These are phyloP conservation scores for Aspergillus sclerotiicarbonarius DNA, from an alignment of 495 filamentous ascomycete species.

Conservation along the genomic window DNA sequence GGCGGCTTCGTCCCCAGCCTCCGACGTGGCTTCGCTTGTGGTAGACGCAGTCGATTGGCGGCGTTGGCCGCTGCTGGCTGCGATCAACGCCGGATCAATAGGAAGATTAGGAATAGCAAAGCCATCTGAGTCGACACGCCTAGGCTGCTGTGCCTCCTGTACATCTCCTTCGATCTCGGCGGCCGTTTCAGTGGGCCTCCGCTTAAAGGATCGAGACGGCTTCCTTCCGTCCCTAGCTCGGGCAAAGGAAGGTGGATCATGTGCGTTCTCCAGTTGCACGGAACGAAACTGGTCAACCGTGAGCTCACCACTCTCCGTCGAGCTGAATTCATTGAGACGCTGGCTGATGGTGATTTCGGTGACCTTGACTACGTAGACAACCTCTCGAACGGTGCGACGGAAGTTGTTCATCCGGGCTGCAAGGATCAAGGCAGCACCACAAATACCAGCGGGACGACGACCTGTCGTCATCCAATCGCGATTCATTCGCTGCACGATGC, in stretches of 20 bases:
- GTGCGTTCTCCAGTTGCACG: slow-evolving; percentile 59
- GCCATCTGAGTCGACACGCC: slow-evolving; percentile 45
- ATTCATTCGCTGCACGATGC: slow-evolving; percentile 87
- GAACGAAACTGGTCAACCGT: slow-evolving; percentile 86
- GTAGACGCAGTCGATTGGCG: slow-evolving; percentile 22
- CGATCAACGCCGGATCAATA: slow-evolving; percentile 43
- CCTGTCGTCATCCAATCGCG: slow-evolving; percentile 94
- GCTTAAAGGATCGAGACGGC: slow-evolving; percentile 34
- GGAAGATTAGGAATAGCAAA: slow-evolving; percentile 49
- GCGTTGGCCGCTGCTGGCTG: slow-evolving; percentile 16
- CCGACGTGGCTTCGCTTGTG: slow-evolving; percentile 24
- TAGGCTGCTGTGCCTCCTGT: slow-evolving; percentile 26
- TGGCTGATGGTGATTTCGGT: slow-evolving; percentile 86
- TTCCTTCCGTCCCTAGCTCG: slow-evolving; percentile 54
- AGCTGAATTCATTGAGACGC: slow-evolving; percentile 84
- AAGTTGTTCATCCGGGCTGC: slow-evolving; percentile 98
- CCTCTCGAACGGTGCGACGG: slow-evolving; percentile 82
- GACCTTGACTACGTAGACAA: slow-evolving; percentile 95
- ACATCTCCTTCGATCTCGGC: slow-evolving; percentile 43
- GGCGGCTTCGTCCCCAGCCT: slow-evolving; percentile 19
- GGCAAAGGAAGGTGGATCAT: slow-evolving; percentile 82
- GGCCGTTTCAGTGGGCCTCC: slow-evolving; percentile 46
- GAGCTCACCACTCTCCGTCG: slow-evolving; percentile 71
- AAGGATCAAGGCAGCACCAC: slow-evolving; percentile 89
- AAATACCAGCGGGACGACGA: slow-evolving; percentile 88